Evolutionary conservation across 2,329 filamentous ascomycete species (phyloP).

Genomic region (Aureobasidium zeae): DNA sequence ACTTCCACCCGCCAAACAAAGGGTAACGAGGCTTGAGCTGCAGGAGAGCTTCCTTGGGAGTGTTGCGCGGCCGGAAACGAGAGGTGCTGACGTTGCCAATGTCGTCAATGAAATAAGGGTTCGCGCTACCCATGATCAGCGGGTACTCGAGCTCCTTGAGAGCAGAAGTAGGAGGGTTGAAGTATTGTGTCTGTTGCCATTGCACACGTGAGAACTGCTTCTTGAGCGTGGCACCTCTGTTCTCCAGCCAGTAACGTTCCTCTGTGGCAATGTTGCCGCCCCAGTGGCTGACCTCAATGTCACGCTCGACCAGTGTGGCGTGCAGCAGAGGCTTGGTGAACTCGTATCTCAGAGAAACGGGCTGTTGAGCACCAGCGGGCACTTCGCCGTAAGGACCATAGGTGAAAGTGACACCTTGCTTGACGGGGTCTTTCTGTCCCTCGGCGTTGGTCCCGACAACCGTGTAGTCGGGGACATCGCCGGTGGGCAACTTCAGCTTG

Average conservation of each 20-base stretch:
- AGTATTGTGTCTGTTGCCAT: constrained; percentile 48
- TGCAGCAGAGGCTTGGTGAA: constrained; percentile 88
- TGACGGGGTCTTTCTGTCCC: constrained; percentile 61
- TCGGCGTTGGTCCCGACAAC: constrained; percentile 48
- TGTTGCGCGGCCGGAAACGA: constrained; percentile 58
- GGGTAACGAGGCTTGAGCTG: constrained; percentile 92
- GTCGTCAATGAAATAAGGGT: constrained; percentile 90
- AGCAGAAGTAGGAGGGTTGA: constrained; percentile 66
- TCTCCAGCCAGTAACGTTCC: constrained; percentile 80
- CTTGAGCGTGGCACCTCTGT: constrained; percentile 67
- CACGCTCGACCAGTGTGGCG: constrained; percentile 69
- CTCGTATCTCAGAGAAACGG: constrained; percentile 78
- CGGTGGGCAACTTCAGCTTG: constrained; percentile 77
- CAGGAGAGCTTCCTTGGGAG: constrained; percentile 55
- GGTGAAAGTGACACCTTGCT: constrained; percentile 74
- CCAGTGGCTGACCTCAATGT: constrained; percentile 96
- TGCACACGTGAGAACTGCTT: constrained; percentile 43
- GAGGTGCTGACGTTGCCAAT: constrained; percentile 97
- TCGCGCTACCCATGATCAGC: constrained; percentile 66
- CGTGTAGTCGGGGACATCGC: constrained; percentile 77
- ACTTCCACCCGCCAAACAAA: constrained; percentile 97
- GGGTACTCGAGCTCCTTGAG: constrained; percentile 75
- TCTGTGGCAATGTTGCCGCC: constrained; percentile 93
- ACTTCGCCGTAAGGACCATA: constrained; percentile 85
- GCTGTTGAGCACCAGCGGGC: constrained; percentile 64